A percentile compares a stretch with the other conserved stretches of the same genome.
Conservation (phyloP, 352 stramenopile species). For the Discostella stelligera region DNA sequence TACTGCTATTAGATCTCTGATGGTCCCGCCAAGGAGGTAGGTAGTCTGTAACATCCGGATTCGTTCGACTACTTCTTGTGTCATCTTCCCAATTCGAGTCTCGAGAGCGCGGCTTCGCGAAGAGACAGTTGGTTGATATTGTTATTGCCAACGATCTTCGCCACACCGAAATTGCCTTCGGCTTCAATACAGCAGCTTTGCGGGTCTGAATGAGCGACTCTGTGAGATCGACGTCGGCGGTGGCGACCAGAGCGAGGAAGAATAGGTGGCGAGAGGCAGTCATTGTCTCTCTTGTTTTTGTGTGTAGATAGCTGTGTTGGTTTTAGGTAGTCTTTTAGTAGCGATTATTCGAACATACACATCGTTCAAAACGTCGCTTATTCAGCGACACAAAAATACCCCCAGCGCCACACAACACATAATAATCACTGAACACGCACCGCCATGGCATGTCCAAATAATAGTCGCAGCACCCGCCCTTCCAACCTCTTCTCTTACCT, state of each 20-base stretch:
- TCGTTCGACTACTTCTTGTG: constrained; percentile 26
- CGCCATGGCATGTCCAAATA: background rate
- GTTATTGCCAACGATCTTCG: background rate
- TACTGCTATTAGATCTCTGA: background rate
- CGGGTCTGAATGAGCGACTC: background rate
- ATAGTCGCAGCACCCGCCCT: background rate
- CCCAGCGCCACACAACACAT: background rate
- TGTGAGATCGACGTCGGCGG: constrained; percentile 8
- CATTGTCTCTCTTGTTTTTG: constrained; percentile 8
- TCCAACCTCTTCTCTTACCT: background rate
- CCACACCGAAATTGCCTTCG: background rate
- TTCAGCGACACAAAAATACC: too few relatives aligned
- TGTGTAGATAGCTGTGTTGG: too few relatives aligned
- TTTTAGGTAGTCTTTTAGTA: too few relatives aligned
- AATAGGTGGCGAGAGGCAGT: constrained; percentile 1
- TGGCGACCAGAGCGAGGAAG: constrained; percentile 2
- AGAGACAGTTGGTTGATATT: background rate
- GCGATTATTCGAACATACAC: too few relatives aligned
- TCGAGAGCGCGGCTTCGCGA: constrained; percentile 2
- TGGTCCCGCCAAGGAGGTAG: constrained; percentile 48
- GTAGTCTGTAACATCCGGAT: constrained; percentile 40
- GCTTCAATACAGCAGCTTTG: background rate
- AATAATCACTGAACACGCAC: background rate
- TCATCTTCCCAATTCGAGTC: constrained; percentile 48
- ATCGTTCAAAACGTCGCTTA: too few relatives aligned